Evolutionary conservation across 148 eudicot species (phyloP).

Genomic region (Limonium bicolor): DNA sequence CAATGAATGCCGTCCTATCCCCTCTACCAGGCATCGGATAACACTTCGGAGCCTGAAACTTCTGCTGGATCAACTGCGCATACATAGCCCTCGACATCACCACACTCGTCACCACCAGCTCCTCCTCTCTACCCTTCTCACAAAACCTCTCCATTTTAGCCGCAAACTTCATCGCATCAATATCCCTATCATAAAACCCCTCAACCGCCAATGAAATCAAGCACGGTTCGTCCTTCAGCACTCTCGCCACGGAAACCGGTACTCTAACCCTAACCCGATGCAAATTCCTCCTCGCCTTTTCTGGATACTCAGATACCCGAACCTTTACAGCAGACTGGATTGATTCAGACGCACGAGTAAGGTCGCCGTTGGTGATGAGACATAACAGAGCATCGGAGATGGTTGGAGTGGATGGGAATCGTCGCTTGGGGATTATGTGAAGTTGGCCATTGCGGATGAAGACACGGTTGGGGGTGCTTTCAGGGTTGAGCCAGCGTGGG

Average conservation of each 20-base stretch:
- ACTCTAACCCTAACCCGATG: slow-evolving; percentile 70
- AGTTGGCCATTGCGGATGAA: slow-evolving; percentile 38
- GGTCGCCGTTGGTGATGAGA: slow-evolving; percentile 11
- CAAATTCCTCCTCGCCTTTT: slow-evolving; percentile 28
- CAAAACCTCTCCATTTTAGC: slow-evolving; percentile 70
- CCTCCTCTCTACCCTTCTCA: slow-evolving; percentile 46
- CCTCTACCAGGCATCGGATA: slow-evolving; percentile 64
- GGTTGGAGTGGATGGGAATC: slow-evolving; percentile 16
- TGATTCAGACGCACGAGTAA: slow-evolving; percentile 20
- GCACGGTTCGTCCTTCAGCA: slow-evolving; percentile 61
- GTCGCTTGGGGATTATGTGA: slow-evolving; percentile 22
- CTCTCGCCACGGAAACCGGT: slow-evolving; percentile 59
- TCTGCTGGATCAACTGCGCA: slow-evolving; percentile 79
- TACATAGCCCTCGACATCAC: slow-evolving; percentile 89
- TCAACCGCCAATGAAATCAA: slow-evolving; percentile 65
- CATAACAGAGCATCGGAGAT: slow-evolving; percentile 23
- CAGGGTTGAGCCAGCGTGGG: slow-evolving; percentile 77
- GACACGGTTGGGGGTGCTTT: slow-evolving; percentile 37
- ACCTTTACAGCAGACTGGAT: slow-evolving; percentile 28
- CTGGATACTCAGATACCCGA: slow-evolving; percentile 38
- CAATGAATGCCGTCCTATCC: slow-evolving; percentile 26
- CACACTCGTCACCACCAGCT: slow-evolving; percentile 38
- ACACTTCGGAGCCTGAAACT: slow-evolving; percentile 78
- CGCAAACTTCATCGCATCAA: slow-evolving; percentile 75
- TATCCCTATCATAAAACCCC: slow-evolving; percentile 82